Evolutionary conservation across 2,329 filamentous ascomycete species (phyloP), one percentile per base, ranked within the genome.

Genomic region (Zarea fungicola): DNA sequence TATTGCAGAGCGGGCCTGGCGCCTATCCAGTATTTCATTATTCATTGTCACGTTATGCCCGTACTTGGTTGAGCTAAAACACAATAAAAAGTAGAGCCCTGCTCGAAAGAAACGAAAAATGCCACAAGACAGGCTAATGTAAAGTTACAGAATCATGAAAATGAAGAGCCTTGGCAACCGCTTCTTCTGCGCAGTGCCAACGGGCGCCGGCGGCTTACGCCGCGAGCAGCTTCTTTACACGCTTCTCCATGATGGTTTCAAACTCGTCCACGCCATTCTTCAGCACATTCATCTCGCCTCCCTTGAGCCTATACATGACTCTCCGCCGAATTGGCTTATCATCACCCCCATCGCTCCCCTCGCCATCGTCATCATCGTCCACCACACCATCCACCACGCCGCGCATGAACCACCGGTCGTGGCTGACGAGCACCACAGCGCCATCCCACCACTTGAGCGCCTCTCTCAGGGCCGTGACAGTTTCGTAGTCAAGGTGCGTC

Each of bases 401-500:
- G 39, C 84, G 77, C 68, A 93, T 77, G 58, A 95, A 85, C 75
- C 87, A 95, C 26, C 89, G 75, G 63, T 95, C 89, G 69, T 95
- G 89, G 29, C 83, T 89, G 5, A 93, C 84, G 5, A 93, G 68
- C 32, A 95, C 67, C 4, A 93, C 76, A 0, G 87, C 88, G 0
- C 89, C 89, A 48, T 83, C 77, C 75, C 86, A 95, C 3, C 68
- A 68, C 13, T 76, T 74, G 54, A 95, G 63, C 2, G 84, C 85
- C 21, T 78, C 74, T 1, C 85, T 75, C 48, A 95, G 66, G 2
- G 85, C 87, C 7, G 80, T 78, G 21, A 92, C 87, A 0, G 86
- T 92, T 66, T 93, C 81, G 53, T 86, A 87, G 62, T 95, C 89
- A 34, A 95, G 73, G 70, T 95, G 89, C 1, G 89, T 92, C 6